A percentile compares a stretch with the other conserved stretches of the same genome.
Evolutionary conservation across 768 basidiomycete genomes (phyloP).

Genomic region (Flagelloscypha sp.): DNA sequence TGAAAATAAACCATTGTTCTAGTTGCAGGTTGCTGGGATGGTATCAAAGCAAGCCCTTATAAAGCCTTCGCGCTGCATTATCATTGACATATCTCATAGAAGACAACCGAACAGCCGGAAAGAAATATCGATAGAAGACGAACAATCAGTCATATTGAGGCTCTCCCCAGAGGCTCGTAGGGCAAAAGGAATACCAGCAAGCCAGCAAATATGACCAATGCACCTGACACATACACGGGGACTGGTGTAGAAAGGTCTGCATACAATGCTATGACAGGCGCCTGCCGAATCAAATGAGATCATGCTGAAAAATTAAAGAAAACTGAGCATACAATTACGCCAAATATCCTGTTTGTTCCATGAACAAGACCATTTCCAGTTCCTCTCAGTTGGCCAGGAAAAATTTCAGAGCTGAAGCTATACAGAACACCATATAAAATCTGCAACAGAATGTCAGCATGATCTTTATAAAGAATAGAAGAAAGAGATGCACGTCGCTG

Average conservation of each 20-base stretch:
- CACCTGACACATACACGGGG: slow-evolving; percentile 67
- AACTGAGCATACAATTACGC: slow-evolving; percentile 43
- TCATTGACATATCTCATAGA: too few species aligned
- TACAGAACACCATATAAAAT: slow-evolving; percentile 75
- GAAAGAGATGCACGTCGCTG: slow-evolving; percentile 37
- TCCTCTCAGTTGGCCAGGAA: slow-evolving; percentile 64
- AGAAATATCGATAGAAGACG: too few species aligned
- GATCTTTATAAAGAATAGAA: slow-evolving; percentile 1
- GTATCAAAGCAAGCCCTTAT: too few species aligned
- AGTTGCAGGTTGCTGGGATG: too few species aligned
- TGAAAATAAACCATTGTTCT: too few species aligned
- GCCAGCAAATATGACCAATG: slow-evolving; percentile 53
- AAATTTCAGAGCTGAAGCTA: slow-evolving; percentile 61
- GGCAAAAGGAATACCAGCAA: slow-evolving; percentile 54
- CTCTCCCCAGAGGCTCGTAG: slow-evolving; percentile 69
- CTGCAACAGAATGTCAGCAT: slow-evolving; percentile 17
- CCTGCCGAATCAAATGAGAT: slow-evolving; percentile 27
- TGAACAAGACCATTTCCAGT: slow-evolving; percentile 63
- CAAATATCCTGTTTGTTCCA: slow-evolving; percentile 55
- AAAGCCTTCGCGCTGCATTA: too few species aligned
- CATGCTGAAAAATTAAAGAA: background rate
- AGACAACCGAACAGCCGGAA: too few species aligned
- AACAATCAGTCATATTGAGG: too few species aligned
- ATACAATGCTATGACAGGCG: slow-evolving; percentile 65
- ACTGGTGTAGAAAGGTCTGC: slow-evolving; percentile 55